These are phyloP conservation scores for Chiua virens DNA, from an alignment of 768 basidiomycete species.

Conservation along the genomic window DNA sequence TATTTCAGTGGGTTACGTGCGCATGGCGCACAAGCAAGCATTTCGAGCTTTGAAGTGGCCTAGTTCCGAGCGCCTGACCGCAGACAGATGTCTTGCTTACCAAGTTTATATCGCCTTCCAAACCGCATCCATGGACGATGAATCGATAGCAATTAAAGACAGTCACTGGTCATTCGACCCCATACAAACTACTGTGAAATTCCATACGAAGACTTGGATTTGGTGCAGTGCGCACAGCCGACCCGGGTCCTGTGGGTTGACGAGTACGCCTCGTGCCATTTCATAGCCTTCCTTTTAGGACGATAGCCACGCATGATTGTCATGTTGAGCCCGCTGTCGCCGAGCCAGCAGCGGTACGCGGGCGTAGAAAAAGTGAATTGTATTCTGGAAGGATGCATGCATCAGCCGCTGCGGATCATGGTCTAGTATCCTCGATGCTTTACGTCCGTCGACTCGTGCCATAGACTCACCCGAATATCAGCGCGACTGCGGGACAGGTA, in stretches of 20 bases:
- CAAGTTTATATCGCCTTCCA: neutral
- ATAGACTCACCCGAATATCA: neutral
- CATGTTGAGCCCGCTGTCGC: neutral
- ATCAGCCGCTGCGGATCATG: no score
- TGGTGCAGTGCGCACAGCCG: neutral
- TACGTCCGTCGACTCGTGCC: no score
- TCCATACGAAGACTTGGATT: neutral
- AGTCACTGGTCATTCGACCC: neutral
- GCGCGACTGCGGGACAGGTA: no score
- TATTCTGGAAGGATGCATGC: no score
- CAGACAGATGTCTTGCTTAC: no score
- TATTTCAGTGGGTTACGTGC: no score
- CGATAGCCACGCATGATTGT: neutral
- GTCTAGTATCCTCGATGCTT: no score
- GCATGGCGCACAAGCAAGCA: no score
- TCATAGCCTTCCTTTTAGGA: conserved; percentile 20
- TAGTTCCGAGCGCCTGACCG: no score
- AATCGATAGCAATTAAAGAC: neutral
- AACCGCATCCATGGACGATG: neutral
- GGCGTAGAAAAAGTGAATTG: no score
- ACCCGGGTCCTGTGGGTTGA: neutral
- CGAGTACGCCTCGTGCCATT: conserved; percentile 3
- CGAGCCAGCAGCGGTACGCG: no score
- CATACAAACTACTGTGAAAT: neutral
- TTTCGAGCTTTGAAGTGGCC: no score